Base-by-base conservation (phyloP, 73 alveolate genomes). In the Paramecium tetraurelia region DNA sequence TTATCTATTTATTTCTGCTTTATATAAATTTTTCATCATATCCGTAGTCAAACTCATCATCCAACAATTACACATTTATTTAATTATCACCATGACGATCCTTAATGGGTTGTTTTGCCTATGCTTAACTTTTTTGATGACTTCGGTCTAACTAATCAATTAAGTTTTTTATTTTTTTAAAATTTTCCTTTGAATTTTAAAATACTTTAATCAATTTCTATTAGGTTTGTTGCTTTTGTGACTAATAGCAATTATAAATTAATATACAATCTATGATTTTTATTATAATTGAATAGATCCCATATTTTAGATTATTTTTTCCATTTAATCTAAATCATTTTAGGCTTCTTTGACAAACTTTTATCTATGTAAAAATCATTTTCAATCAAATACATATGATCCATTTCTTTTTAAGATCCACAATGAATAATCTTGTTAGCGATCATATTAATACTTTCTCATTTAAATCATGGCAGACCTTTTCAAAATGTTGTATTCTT, bases 301-400 rank as follows among this genome's bases (percentile, higher is more conserved):
- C 46, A 72, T 29, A 10, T 33, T 40, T 38, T 31, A 2, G 3
- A 72, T 72, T 16, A 72, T 72, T 16, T 6, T 72, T 38, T 36
- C 7, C 53, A 72, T 36, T 36, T 72, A 59, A 72, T 72, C 68
- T 43, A 72, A 72, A 38, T 72, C 86, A 72, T 72, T 72, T 40
- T 36, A 18, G 0, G 86, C 86, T 11, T 72, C 86, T 43, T 36
- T 72, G 11, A 72, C 86, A 14, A 6, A 72, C 3, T 6, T 10
- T 14, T 59, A 63, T 72, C 86, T 72, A 72, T 21, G 24, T 63
- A 11, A 31, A 63, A 27, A 63, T 27, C 22, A n/a, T 63, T 27
- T 63, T 53, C 35, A 20, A 53, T 53, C 35, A 53, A 27, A 27
- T 31, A 33, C 84, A 29, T 63, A 63, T 53, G 50, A 63, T 63